Percentiles rank a stretch among this genome's conserved stretches.
These are phyloP conservation scores for Chaetomiaceae sp. DNA, from an alignment of 2,329 filamentous ascomycete genomes.

Conservation along the genomic window DNA sequence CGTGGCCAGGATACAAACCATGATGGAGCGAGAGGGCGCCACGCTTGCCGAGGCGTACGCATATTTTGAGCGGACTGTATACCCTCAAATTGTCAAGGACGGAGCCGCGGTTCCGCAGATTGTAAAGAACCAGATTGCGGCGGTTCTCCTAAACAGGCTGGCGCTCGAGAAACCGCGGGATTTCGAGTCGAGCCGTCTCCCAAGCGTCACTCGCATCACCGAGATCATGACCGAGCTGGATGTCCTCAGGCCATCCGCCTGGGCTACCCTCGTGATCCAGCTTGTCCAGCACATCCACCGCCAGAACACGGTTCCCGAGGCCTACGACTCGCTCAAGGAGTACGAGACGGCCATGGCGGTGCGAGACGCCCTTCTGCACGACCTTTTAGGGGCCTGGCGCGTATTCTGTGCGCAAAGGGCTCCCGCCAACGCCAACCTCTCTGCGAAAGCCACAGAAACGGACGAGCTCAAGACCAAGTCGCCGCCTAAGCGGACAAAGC, in stretches of 20 bases:
- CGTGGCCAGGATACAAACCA: slow-evolving; percentile 28
- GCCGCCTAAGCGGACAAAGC: background rate
- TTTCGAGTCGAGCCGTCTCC: slow-evolving; percentile 31
- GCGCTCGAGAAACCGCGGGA: slow-evolving; percentile 32
- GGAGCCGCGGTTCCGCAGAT: slow-evolving; percentile 29
- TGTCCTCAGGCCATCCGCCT: slow-evolving; percentile 32
- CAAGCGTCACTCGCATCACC: slow-evolving; percentile 37
- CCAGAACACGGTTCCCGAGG: slow-evolving; percentile 25
- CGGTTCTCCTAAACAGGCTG: slow-evolving; percentile 31
- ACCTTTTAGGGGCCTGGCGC: slow-evolving; percentile 41
- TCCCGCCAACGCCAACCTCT: background rate
- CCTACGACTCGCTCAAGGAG: slow-evolving; percentile 27
- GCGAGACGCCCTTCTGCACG: slow-evolving; percentile 33
- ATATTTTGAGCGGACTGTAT: slow-evolving; percentile 33
- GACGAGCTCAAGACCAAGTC: background rate
- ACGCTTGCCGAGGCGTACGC: slow-evolving; percentile 26
- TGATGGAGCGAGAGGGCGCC: slow-evolving; percentile 25
- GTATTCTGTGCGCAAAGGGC: slow-evolving; percentile 33
- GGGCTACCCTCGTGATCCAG: slow-evolving; percentile 33
- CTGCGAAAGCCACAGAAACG: background rate
- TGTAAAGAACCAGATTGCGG: slow-evolving; percentile 29
- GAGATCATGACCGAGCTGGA: slow-evolving; percentile 34
- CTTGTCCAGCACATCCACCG: slow-evolving; percentile 33
- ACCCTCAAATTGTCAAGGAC: slow-evolving; percentile 29
- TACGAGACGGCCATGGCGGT: slow-evolving; percentile 30